phyloP scores from a whole-genome alignment of 78 protist species.

The Dictyostelium purpureum region DNA sequence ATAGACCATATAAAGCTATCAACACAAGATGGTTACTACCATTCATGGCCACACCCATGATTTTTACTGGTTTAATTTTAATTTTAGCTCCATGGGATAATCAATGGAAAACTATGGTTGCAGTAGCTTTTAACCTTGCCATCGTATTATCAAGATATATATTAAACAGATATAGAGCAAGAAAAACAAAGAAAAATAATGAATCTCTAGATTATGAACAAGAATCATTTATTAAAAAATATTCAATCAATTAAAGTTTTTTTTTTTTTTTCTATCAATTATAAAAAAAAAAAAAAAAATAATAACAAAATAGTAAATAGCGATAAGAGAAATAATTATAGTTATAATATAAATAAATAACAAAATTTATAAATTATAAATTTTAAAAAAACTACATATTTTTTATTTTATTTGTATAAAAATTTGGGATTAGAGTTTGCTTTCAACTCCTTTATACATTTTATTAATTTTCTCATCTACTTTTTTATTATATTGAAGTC shows the following conservation, averaged over 20 bases:
- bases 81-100: background rate
- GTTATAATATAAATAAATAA: no score
- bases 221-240: constrained; percentile 29
- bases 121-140: background rate
- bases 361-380: no score
- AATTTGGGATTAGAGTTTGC: no score
- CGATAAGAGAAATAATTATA: no score
- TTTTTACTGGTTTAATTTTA: background rate
- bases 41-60: background rate
- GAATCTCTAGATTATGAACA: background rate
- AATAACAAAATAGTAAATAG: no score
- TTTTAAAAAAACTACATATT: no score
- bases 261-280: no score
- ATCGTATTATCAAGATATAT: background rate
- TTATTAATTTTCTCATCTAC: no score
- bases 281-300: no score
- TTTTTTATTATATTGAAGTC: no score
- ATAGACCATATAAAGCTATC: constrained; percentile 43
- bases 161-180: background rate
- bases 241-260: background rate
- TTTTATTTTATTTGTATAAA: no score
- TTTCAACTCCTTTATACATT: no score
- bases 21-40: background rate
- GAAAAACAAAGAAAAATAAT: background rate
- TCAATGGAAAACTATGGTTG: constrained; percentile 23